Base-by-base conservation (phyloP, 371 early-diverging fungal genomes). In the Apophysomyces elegans region DNA sequence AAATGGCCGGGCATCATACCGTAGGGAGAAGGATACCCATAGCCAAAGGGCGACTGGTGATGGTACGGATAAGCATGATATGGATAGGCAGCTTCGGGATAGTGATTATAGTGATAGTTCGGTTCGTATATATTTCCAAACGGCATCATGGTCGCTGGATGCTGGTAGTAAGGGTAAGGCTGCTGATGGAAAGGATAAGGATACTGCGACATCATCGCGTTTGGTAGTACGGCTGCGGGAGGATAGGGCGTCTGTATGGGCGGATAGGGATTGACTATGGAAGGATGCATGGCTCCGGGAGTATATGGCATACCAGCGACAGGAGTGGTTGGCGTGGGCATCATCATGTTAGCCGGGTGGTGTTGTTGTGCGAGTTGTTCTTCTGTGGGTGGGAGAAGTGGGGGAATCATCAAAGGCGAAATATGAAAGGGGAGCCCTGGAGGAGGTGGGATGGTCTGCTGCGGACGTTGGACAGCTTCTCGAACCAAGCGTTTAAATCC, bases 41-140 rank as follows among this genome's bases (percentile, higher is more conserved):
- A 50, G 1, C 13, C 11, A 11, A 11, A 13, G 8, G 8, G 41
- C 41, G 8, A 13, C 7, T 50, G 54, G 1, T n/a, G 54, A 5
- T 50, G 54, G 21, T 50, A 50, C 5, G 54, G 54, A 26, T 50
- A 50, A 21, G 54, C 54, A 18, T 5, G 8, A 2, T 50, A 50
- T 21, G 8, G 54, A 11, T 21, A 18, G 21, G 54, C 16, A n/a
- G 21, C 21, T 7, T 50, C 54, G 7, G 54, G 54, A 21, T 50
- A 50, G 21, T 21, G 21, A 1, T 16, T 16, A 9, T 50, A 50
- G 21, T 21, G 21, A 11, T 7, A n/a, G 35, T 11, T 50, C 9
- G 54, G 54, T 18, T 50, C 54, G 21, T 50, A 50, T 35, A 50
- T 50, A 26, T 21, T 50, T 50, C 54, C 54, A 50, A 18, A 50